Conservation (phyloP, 257 asterid genomes). For the Coffea eugenioides region DNA sequence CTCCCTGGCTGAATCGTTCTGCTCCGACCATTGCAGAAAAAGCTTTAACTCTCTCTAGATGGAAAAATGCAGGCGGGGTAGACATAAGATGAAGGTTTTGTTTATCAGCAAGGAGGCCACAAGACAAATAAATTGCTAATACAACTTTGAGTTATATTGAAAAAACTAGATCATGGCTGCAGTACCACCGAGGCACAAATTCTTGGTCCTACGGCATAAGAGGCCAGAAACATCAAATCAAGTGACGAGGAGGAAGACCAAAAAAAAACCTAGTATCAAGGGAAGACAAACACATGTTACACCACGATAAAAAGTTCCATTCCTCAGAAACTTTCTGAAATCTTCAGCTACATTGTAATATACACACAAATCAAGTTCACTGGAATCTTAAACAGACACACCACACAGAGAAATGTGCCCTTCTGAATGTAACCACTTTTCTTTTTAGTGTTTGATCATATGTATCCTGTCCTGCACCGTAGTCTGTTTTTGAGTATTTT, state of each 20-base stretch:
- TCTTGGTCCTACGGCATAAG: too few relatives aligned
- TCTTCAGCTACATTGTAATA: background rate
- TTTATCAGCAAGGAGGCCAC: too few relatives aligned
- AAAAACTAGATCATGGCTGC: too few relatives aligned
- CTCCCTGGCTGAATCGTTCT: background rate
- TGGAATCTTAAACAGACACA: background rate
- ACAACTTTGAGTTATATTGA: too few relatives aligned
- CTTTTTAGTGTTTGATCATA: background rate
- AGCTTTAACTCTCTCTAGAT: too few relatives aligned
- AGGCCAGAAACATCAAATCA: too few relatives aligned
- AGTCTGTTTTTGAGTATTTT: background rate
- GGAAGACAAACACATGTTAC: background rate
- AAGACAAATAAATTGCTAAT: background rate
- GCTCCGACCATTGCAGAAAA: too few relatives aligned
- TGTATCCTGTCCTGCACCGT: too few relatives aligned
- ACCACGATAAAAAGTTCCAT: background rate
- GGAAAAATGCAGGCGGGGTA: too few relatives aligned
- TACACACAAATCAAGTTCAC: background rate
- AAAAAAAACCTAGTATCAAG: background rate
- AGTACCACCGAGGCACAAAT: too few relatives aligned
- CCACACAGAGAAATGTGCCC: background rate
- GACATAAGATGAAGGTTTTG: background rate
- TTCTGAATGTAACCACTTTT: background rate
- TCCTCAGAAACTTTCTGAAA: background rate
- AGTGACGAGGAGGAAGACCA: too few relatives aligned